Evolutionary conservation across 2,329 filamentous ascomycete species (phyloP), one percentile per base, ranked within the genome.

Genomic region (Stromatinia cepivora): DNA sequence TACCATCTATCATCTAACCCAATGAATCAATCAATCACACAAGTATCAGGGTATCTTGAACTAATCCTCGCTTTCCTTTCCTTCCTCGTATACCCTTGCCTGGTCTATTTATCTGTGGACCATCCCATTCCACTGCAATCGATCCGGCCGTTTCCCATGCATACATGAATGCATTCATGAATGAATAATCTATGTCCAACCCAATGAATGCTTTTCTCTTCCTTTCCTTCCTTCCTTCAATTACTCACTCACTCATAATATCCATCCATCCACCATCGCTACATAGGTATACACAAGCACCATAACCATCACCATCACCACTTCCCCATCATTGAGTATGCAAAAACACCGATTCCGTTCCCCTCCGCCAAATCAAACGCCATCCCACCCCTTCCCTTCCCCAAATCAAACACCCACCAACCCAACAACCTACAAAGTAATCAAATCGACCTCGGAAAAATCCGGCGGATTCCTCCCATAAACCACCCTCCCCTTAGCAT

Each of bases 391-490:
- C 31, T 22, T 22, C 22, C 34, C 22, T n/a, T 45, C 25, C 20
- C 31, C 17, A 52, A 36, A 4, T 36, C 53, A 13, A 4, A 20
- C 31, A 36, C 6, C 45, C 45, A 34, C 46, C 22, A n/a, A 56
- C 22, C 31, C 17, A 31, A 5, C 17, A 7, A 50, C 2, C 36
- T 78, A 96, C 71, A 97, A 80, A 77, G 90, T 90, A 80, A 97
- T 96, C 75, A 97, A 82, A 81, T 97, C 93, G 39, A 94, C 84
- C 80, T 96, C 92, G 0, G 91, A 93, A 78, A 97, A 96, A 80
- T 97, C 93, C 0, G 94, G 94, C 22, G 94, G 94, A 71, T 93
- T 92, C 72, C 88, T 88, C 72, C 91, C 90, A 79, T 95, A 97
- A 50, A 97, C 87, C 7, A 97, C 93, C 25, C 91, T 88, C 42